Evolutionary conservation across 23 red algal species (phyloP).

Genomic region (Gracilariopsis chorda): DNA sequence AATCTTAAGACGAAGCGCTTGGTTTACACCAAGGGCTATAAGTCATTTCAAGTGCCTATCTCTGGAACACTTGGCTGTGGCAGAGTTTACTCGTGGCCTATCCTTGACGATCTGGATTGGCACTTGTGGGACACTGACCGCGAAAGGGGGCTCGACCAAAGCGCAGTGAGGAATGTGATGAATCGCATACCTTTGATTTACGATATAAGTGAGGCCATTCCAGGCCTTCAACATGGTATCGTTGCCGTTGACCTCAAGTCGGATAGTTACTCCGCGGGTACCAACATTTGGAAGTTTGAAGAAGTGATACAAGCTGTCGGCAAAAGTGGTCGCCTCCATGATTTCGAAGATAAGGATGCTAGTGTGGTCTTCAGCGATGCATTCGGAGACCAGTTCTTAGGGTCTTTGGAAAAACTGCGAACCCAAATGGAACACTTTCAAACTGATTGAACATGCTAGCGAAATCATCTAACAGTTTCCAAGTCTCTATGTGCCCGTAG

Average conservation of each 20-base stretch:
- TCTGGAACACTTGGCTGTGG: slow-evolving; percentile 49
- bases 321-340: slow-evolving; percentile 28
- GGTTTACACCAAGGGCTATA: slow-evolving; percentile 53
- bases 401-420: not conserved
- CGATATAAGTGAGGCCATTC: slow-evolving; percentile 6
- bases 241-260: slow-evolving; percentile 69
- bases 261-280: slow-evolving; percentile 27
- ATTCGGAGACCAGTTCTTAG: slow-evolving; percentile 31
- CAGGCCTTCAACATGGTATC: slow-evolving; percentile 12
- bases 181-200: slow-evolving; percentile 7
- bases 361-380: not conserved
- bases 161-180: slow-evolving; percentile 45
- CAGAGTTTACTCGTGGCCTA: slow-evolving; percentile 48
- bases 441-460: not conserved
- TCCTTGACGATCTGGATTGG: slow-evolving; percentile 53
- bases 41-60: slow-evolving; percentile 20
- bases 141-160: slow-evolving; percentile 55
- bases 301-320: slow-evolving; percentile 22
- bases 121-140: slow-evolving; percentile 57
- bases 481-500: too few relatives aligned
- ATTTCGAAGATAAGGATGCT: slow-evolving; percentile 24
- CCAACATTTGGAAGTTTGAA: slow-evolving; percentile 64
- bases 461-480: not conserved
- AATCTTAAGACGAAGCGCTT: slow-evolving; percentile 36
- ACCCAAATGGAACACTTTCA: not conserved